A percentile compares a stretch with the other conserved stretches of the same genome.
Evolutionary conservation across 1,139 yeast species (phyloP).

Genomic region (Geotrichum siamense): DNA sequence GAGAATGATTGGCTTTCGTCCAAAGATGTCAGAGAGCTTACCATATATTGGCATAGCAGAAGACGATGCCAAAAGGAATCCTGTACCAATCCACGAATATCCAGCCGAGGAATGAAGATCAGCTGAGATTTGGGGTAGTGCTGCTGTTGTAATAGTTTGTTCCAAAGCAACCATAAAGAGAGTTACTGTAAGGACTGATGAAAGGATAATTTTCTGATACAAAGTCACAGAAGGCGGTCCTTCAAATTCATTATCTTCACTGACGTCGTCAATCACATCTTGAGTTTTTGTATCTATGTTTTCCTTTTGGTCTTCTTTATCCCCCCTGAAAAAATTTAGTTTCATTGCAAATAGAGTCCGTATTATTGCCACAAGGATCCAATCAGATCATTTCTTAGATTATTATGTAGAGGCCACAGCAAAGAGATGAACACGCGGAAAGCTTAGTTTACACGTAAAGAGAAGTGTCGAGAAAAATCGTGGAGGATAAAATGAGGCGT

Average conservation of each 20-base stretch:
- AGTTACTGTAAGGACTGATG: conserved; percentile 19
- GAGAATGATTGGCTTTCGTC: conserved; percentile 48
- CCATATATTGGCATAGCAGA: conserved; percentile 56
- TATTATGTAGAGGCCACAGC: too few relatives aligned
- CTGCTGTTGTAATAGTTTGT: conserved; percentile 26
- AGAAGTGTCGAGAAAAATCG: too few relatives aligned
- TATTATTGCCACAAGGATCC: too few relatives aligned
- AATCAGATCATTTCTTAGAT: too few relatives aligned
- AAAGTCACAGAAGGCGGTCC: not conserved
- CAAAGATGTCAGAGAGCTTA: conserved; percentile 54
- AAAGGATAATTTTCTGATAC: conserved; percentile 16
- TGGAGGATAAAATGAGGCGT: too few relatives aligned
- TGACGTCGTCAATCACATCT: not conserved
- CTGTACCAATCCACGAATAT: conserved; percentile 28
- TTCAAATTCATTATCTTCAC: not conserved
- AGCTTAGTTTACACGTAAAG: too few relatives aligned
- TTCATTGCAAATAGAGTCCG: too few relatives aligned
- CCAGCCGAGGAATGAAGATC: conserved; percentile 25
- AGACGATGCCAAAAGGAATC: conserved; percentile 44
- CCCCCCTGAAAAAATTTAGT: too few relatives aligned
- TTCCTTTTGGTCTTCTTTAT: too few relatives aligned
- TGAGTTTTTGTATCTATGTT: not conserved
- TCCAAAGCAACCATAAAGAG: conserved; percentile 27
- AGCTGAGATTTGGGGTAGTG: conserved; percentile 27
- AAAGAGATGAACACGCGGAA: too few relatives aligned